These are phyloP conservation scores for Colletotrichum lupini DNA, from an alignment of 2,329 filamentous ascomycete genomes.

Conservation along the genomic window DNA sequence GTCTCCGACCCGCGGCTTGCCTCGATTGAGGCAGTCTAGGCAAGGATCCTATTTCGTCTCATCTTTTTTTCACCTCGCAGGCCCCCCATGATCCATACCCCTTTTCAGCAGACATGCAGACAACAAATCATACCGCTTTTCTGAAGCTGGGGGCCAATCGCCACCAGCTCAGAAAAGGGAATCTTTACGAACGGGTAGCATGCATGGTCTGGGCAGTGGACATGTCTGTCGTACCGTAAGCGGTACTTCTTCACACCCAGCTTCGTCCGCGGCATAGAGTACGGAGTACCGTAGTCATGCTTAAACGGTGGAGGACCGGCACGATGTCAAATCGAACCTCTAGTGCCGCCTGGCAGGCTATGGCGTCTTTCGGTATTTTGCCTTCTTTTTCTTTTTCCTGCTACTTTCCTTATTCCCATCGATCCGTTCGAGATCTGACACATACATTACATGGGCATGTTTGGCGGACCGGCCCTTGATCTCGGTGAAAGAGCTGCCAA, in stretches of 20 bases:
- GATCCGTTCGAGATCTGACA: conserved; percentile 19
- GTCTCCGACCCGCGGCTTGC: background rate
- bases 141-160: conserved; percentile 7
- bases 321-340: background rate
- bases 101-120: conserved; percentile 13
- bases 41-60: conserved; percentile 20
- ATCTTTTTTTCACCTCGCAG: conserved; percentile 1
- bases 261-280: conserved; percentile 2
- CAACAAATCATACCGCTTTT: background rate
- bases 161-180: conserved; percentile 29
- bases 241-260: conserved; percentile 10
- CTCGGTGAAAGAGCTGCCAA: conserved; percentile 1
- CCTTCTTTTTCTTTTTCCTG: background rate
- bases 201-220: conserved; percentile 4
- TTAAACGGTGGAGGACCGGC: conserved; percentile 16
- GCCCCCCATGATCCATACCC: conserved; percentile 8
- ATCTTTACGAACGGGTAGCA: conserved; percentile 30
- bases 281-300: conserved; percentile 10
- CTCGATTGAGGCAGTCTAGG: background rate
- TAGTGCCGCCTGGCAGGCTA: background rate
- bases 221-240: conserved; percentile 4
- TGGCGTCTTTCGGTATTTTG: background rate
- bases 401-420: background rate
- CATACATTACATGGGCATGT: conserved; percentile 6
- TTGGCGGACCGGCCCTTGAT: conserved; percentile 21